Evolutionary conservation across 208 protist species (phyloP).

Genomic region (Vickermania spadyakhi): DNA sequence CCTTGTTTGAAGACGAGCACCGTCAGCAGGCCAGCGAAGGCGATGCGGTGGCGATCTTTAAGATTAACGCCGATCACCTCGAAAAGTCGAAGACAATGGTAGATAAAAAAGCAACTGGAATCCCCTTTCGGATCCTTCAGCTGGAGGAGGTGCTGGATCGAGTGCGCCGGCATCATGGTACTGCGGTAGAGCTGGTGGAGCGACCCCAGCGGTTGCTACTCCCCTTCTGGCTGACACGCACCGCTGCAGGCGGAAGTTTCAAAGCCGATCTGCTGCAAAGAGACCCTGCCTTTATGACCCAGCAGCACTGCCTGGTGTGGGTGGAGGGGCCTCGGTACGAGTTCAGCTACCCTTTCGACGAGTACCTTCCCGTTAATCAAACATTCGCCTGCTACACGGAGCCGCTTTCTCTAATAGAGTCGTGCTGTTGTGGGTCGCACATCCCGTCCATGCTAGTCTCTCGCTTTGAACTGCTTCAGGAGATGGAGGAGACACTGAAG

Average conservation of each 20-base stretch:
- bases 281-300: conserved; percentile 67
- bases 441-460: conserved; percentile 86
- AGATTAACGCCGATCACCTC: conserved; percentile 48
- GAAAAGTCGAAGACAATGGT: conserved; percentile 51
- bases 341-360: conserved; percentile 83
- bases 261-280: conserved; percentile 65
- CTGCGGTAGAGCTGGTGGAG: conserved; percentile 44
- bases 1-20: conserved; percentile 51
- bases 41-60: conserved; percentile 45
- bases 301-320: conserved; percentile 75
- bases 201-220: conserved; percentile 65
- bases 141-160: conserved; percentile 68
- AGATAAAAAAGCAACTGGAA: conserved; percentile 63
- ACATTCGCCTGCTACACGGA: conserved; percentile 76
- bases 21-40: background rate
- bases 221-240: conserved; percentile 79
- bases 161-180: conserved; percentile 67
- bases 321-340: conserved; percentile 75
- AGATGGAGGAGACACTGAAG: conserved; percentile 28
- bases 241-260: conserved; percentile 62
- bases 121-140: conserved; percentile 62
- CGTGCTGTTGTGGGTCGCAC: conserved; percentile 61
- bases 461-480: conserved; percentile 73
- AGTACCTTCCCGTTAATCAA: conserved; percentile 75
- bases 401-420: conserved; percentile 56